Conservation (phyloP, 2,329 filamentous ascomycete genomes). For the Periglandula ipomoeae region DNA sequence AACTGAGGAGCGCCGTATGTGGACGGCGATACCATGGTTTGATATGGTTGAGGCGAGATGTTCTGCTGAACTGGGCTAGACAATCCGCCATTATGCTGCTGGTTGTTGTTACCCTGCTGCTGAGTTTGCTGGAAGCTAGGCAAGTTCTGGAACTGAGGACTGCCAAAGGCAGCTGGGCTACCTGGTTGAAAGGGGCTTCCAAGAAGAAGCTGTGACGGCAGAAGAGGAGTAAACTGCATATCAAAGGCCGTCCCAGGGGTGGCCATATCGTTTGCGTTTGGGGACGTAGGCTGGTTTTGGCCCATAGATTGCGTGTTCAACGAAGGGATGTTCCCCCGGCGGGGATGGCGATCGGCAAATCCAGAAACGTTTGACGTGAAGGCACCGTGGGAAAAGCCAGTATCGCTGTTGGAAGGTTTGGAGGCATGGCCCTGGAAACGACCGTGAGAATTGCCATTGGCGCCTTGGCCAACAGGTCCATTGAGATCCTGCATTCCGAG, state of each 20-base stretch:
- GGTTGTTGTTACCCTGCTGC: constrained; percentile 42
- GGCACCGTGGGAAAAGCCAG: constrained; percentile 86
- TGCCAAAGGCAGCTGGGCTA: constrained; percentile 81
- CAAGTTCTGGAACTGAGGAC: constrained; percentile 83
- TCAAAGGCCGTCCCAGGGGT: constrained; percentile 86
- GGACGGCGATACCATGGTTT: constrained; percentile 77
- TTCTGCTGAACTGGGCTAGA: constrained; percentile 67
- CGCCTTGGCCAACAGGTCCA: constrained; percentile 40
- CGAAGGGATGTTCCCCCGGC: constrained; percentile 76
- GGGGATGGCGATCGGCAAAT: constrained; percentile 79
- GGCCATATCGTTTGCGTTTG: constrained; percentile 63
- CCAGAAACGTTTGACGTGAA: constrained; percentile 80
- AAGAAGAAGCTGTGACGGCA: constrained; percentile 88
- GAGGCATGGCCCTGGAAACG: constrained; percentile 64
- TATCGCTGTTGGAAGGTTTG: constrained; percentile 75
- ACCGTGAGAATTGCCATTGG: constrained; percentile 39
- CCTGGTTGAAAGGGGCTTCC: constrained; percentile 96
- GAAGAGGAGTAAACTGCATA: constrained; percentile 95
- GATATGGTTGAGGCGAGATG: constrained; percentile 76
- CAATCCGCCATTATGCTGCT: constrained; percentile 52
- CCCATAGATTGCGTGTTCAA: constrained; percentile 76
- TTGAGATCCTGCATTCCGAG: constrained; percentile 89
- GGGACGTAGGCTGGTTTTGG: constrained; percentile 28
- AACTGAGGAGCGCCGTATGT: constrained; percentile 74
- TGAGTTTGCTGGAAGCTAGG: constrained; percentile 59